These are phyloP conservation scores for Yamadazyma akitaensis DNA, from an alignment of 805 yeast species.

Conservation along the genomic window DNA sequence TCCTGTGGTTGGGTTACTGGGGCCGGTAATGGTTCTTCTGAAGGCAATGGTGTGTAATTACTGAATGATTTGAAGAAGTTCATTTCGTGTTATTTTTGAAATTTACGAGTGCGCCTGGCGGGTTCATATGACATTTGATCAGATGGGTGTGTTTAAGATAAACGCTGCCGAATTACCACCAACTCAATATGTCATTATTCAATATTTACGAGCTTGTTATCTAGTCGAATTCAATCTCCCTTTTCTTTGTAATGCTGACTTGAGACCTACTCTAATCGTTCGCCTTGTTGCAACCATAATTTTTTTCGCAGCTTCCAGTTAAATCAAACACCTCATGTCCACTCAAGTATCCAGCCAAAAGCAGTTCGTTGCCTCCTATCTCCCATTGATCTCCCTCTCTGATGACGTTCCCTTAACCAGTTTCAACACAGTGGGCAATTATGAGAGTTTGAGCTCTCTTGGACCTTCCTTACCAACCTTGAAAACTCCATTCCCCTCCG, in stretches of 20 bases:
- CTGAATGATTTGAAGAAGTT: constrained; percentile 37
- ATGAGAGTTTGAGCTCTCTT: constrained; percentile 26
- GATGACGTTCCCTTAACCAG: constrained; percentile 30
- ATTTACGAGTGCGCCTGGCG: background rate
- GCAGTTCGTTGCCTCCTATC: constrained; percentile 48
- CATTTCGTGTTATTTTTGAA: constrained; percentile 19
- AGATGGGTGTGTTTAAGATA: no score
- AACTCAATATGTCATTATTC: no score
- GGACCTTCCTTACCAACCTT: constrained; percentile 51
- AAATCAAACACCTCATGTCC: background rate
- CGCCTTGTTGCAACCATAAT: constrained; percentile 1
- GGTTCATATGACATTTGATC: background rate
- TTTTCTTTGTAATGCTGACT: no score
- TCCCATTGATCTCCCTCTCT: constrained; percentile 46
- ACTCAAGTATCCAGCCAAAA: constrained; percentile 22
- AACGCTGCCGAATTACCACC: no score
- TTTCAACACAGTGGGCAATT: constrained; percentile 32
- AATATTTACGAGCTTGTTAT: no score
- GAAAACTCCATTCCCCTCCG: constrained; percentile 30
- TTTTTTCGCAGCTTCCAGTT: constrained; percentile 12
- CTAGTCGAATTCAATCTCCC: no score
- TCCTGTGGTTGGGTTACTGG: constrained; percentile 30
- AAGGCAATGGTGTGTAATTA: constrained; percentile 30
- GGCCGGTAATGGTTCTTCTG: constrained; percentile 37
- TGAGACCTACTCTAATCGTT: no score